Evolutionary conservation across 2,329 filamentous ascomycete species (phyloP), one percentile per base, ranked within the genome.

Genomic region (Fusarium oxysporum): DNA sequence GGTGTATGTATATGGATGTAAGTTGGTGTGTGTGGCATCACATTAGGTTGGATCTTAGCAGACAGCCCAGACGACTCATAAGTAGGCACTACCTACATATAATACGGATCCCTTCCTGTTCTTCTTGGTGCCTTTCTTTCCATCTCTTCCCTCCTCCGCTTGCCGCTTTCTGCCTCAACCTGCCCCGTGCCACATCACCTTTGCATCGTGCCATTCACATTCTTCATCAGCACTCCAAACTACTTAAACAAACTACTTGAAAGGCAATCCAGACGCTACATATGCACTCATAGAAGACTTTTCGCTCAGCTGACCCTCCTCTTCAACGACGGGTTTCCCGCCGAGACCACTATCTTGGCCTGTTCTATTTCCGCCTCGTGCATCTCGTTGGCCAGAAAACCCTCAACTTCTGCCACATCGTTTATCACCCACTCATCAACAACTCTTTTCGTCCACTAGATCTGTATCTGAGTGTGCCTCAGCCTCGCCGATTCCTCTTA

Each of bases 1-100:
- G 59, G 35, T 44, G 38, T 65, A 65, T 40, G 33, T n/a, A 64
- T 33, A 51, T 21, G 45, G 47, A 51, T 43, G 47, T 65, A 62
- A 59, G 67, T 70, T 35, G 54, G 48, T 65, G 68, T 70, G 66
- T 71, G 70, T 73, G 70, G 70, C 66, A 73, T 73, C 70, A 60
- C 66, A 53, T 67, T 69, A 69, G 41, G 65, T 69, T 58, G 45
- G 48, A 63, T 68, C 65, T 69, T 64, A 69, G 65, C 50, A 69
- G 62, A 68, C 50, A 51, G 33, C 40, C n/a, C 28, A 23, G 38
- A n/a, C 28, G 47, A 45, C 53, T 63, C 57, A 50, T 51, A 35
- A 10, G 16, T 32, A 17, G 14, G 21, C 45, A 32, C 45, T 71
- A 71, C 55, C 32, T 71, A 73, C 59, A 71, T 71, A 59, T 66